Percentiles rank a stretch among this genome's conserved stretches.
Evolutionary conservation across 2,329 filamentous ascomycete genomes (phyloP).

Genomic region (Ceratocystis lukuohia): DNA sequence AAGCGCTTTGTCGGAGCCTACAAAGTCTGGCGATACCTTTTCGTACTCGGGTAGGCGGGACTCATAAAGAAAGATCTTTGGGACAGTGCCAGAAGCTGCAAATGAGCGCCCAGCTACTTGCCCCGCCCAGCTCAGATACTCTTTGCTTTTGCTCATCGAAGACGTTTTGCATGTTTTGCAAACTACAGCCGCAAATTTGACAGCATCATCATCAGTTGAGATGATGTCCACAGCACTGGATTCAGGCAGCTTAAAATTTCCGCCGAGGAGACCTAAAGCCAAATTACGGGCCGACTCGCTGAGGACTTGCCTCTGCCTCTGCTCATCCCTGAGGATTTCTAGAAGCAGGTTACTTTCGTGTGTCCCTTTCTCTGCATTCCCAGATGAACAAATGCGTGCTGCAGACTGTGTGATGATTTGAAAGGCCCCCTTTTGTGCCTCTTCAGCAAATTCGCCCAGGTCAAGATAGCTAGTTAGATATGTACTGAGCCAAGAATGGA

Average conservation of each 20-base stretch:
- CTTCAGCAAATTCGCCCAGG: slow-evolving; percentile 38
- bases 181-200: slow-evolving; percentile 49
- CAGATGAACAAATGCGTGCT: slow-evolving; percentile 50
- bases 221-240: slow-evolving; percentile 46
- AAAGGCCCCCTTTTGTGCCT: slow-evolving; percentile 42
- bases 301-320: slow-evolving; percentile 48
- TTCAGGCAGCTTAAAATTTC: slow-evolving; percentile 50
- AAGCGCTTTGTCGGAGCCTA: slow-evolving; percentile 49
- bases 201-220: slow-evolving; percentile 50
- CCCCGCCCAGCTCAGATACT: slow-evolving; percentile 75
- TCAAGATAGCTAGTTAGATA: slow-evolving; percentile 50
- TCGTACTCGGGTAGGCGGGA: slow-evolving; percentile 40
- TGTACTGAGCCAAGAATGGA: slow-evolving; percentile 64
- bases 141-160: slow-evolving; percentile 47
- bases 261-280: slow-evolving; percentile 60
- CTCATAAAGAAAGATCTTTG: slow-evolving; percentile 46
- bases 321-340: slow-evolving; percentile 65
- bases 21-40: slow-evolving; percentile 33
- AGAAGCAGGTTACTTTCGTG: slow-evolving; percentile 69
- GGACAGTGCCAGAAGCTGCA: slow-evolving; percentile 57
- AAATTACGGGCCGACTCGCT: slow-evolving; percentile 55
- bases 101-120: slow-evolving; percentile 74
- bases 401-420: slow-evolving; percentile 55
- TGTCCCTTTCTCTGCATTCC: slow-evolving; percentile 54
- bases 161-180: slow-evolving; percentile 63